phyloP scores from a whole-genome alignment of 345 rosid species.

The Eucalyptus brandiana region DNA sequence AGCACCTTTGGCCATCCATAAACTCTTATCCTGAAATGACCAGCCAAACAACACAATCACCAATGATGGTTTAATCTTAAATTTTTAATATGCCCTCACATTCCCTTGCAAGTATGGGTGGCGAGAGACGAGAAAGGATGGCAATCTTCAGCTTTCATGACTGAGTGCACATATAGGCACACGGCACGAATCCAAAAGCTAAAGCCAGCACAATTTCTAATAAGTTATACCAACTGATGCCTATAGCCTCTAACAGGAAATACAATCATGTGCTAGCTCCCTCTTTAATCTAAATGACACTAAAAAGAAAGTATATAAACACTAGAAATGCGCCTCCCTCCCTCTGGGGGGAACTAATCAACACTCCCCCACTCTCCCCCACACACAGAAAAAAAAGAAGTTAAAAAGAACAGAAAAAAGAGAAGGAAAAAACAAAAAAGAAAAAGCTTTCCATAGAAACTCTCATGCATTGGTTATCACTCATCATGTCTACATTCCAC shows the following conservation, averaged over 20 bases:
- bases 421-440: background rate
- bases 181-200: background rate
- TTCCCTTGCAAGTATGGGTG: background rate
- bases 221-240: background rate
- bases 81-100: background rate
- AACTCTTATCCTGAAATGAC: conserved; percentile 56
- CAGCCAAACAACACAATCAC: background rate
- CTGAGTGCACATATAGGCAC: background rate
- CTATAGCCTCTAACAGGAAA: background rate
- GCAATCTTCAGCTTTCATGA: background rate
- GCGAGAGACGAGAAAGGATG: background rate
- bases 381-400: background rate
- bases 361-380: background rate
- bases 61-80: background rate
- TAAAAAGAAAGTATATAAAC: background rate
- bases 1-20: conserved; percentile 48
- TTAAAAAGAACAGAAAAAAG: background rate
- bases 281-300: background rate
- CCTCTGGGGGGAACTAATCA: background rate
- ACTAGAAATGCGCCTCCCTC: background rate
- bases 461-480: background rate
- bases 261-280: background rate
- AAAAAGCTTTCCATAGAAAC: background rate
- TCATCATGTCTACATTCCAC: background rate
- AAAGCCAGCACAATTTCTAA: background rate